These are phyloP conservation scores for Phytopythium oedochilum DNA, from an alignment of 352 stramenopile genomes.

Conservation along the genomic window DNA sequence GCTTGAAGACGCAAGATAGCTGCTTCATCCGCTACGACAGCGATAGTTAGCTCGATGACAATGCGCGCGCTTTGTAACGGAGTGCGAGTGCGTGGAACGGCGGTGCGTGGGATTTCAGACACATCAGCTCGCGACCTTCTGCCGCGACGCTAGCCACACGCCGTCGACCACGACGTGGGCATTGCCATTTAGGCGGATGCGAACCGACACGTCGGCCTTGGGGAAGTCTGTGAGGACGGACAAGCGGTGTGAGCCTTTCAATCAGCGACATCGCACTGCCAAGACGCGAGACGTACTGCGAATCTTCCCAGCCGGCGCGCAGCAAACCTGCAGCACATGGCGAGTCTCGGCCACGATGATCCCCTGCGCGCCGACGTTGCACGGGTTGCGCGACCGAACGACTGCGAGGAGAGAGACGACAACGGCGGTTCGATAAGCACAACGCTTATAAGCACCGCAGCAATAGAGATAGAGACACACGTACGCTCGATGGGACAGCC, in stretches of 20 bases:
- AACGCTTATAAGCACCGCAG: not conserved
- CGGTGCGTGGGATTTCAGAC: too few species aligned
- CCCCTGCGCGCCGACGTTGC: constrained; percentile 38
- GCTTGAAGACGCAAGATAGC: too few species aligned
- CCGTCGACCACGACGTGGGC: constrained; percentile 39
- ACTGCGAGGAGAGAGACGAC: constrained; percentile 18
- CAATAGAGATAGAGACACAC: not conserved
- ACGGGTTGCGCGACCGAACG: constrained; percentile 51
- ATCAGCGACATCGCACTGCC: not conserved
- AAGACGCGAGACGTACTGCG: constrained; percentile 38
- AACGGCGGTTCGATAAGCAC: not conserved
- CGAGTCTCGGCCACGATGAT: constrained; percentile 66
- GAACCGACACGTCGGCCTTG: constrained; percentile 39
- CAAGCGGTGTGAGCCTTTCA: not conserved
- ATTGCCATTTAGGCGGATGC: constrained; percentile 22
- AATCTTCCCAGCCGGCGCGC: constrained; percentile 25
- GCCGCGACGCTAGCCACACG: constrained; percentile 35
- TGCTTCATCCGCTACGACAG: too few species aligned
- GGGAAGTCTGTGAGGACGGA: constrained; percentile 24
- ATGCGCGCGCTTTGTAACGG: too few species aligned
- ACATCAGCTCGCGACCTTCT: constrained; percentile 3
- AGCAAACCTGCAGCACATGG: constrained; percentile 57
- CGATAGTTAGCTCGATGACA: too few species aligned
- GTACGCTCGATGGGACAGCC: constrained; percentile 65
- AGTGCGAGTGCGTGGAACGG: too few species aligned